Evolutionary conservation across 352 stramenopile genomes (phyloP), one percentile per base, ranked within the genome.

Genomic region (Plasmopara halstedii): DNA sequence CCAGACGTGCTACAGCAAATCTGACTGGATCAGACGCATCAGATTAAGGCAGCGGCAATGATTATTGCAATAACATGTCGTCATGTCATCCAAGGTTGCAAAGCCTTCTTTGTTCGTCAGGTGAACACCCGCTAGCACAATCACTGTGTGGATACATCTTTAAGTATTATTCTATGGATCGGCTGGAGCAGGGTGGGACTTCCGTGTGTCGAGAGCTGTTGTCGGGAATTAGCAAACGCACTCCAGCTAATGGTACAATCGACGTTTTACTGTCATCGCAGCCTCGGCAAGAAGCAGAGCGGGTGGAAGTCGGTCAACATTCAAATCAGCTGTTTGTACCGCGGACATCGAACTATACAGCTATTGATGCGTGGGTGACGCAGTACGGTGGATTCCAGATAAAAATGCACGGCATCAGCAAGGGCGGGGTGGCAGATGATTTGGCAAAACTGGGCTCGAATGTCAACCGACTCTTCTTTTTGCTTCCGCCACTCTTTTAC

Each of bases 131-230:
- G 23, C 56, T 73, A 26, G 45, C 44, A 0, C 50, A 58, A 56
- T 46, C 55, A 39, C 27, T 73, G 34, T 73, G 63, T 20, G 47
- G 46, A 39, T 73, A 73, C 36, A 56, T 73, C 38, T 69, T 71
- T 27, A 50, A 70, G 48, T 49, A 46, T 23, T 31, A 74, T 53
- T 42, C 21, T 9, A 56, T 74, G 58, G 44, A 51, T 56, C 42
- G 62, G 60, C 27, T 35, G 43, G 43, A 50, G 25, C 23, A 37
- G 32, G 33, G 57, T 38, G 61, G 57, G 6, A 25, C 19, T 52
- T 67, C 61, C 8, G 23, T 27, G 23, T 70, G 7, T 27, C 51
- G 57, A 38, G 35, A 58, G 21, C 52, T 66, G 46, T 22, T 58
- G 2, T 49, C 51, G 58, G 46, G 8, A 27, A 27, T 4, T 4